These are phyloP conservation scores for Meripilus lineatus DNA, from an alignment of 1,284 basidiomycete genomes.

Conservation along the genomic window DNA sequence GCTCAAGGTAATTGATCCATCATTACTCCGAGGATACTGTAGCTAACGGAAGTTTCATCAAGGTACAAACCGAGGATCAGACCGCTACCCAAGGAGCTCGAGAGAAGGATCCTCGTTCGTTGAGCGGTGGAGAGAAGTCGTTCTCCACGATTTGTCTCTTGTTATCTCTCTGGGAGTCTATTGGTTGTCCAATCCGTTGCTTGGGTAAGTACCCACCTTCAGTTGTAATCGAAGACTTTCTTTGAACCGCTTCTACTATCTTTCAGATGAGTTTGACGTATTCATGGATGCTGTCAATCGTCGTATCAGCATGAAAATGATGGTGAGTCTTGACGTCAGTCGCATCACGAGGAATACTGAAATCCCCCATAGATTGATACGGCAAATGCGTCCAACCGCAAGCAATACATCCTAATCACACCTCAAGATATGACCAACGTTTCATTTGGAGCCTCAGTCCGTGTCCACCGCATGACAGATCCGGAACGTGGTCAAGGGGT, in stretches of 20 bases:
- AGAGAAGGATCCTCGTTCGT: slow-evolving; percentile 76
- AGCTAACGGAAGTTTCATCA: background rate
- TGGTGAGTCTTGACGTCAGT: no score
- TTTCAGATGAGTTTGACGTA: slow-evolving; percentile 83
- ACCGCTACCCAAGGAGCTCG: slow-evolving; percentile 50
- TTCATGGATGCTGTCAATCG: slow-evolving; percentile 96
- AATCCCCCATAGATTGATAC: slow-evolving; percentile 85
- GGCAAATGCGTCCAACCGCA: slow-evolving; percentile 77
- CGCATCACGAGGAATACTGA: no score
- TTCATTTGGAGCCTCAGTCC: slow-evolving; percentile 53
- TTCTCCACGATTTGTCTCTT: slow-evolving; percentile 95
- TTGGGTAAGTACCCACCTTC: slow-evolving; percentile 58
- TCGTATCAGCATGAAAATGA: slow-evolving; percentile 87
- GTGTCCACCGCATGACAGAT: slow-evolving; percentile 77
- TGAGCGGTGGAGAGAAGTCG: slow-evolving; percentile 95
- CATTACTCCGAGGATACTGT: background rate
- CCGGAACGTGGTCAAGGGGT: slow-evolving; percentile 66
- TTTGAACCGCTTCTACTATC: no score
- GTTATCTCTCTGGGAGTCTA: slow-evolving; percentile 92
- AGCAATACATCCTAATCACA: slow-evolving; percentile 91
- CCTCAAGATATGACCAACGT: slow-evolving; percentile 81
- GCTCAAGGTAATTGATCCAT: slow-evolving; percentile 50
- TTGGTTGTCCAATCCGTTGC: slow-evolving; percentile 91
- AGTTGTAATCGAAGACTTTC: background rate
- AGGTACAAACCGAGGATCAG: slow-evolving; percentile 81